Conservation (phyloP, 2,329 filamentous ascomycete species). For the Fusarium veterinarium region DNA sequence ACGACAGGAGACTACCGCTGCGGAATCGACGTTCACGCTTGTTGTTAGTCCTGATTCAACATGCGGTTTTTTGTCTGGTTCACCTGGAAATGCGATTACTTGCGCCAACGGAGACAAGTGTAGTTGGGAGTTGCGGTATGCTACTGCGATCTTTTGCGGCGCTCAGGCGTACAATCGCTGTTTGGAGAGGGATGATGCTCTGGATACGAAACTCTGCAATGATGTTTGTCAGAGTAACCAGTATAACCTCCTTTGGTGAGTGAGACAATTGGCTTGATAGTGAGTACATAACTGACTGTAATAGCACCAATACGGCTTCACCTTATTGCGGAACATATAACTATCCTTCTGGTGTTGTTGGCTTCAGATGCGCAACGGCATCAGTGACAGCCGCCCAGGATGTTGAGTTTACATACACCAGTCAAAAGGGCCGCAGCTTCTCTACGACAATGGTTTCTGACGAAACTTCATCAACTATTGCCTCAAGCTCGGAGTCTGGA, state of each 20-base stretch:
- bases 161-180: background rate
- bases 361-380: constrained; percentile 18
- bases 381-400: constrained; percentile 3
- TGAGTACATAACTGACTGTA: accelerated
- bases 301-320: constrained; percentile 15
- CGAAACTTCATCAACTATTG: background rate
- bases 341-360: constrained; percentile 12
- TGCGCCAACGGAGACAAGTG: constrained; percentile 13
- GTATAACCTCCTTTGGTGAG: constrained; percentile 32
- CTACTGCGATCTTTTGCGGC: constrained; percentile 15
- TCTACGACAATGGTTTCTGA: background rate
- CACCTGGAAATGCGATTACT: constrained; percentile 29
- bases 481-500: background rate
- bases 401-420: constrained; percentile 17
- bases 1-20: background rate
- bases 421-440: background rate
- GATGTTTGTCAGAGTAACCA: constrained; percentile 32
- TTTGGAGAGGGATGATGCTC: background rate
- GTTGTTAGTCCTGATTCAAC: constrained; percentile 21
- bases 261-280: accelerated
- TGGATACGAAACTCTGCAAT: constrained; percentile 7
- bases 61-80: constrained; percentile 28
- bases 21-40: constrained; percentile 3
- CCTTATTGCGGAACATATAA: constrained; percentile 30
- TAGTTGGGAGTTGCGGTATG: constrained; percentile 11